A percentile compares a stretch with the other conserved stretches of the same genome.
Conservation (phyloP, 345 rosid genomes). For the Gossypioides kirkii region DNA sequence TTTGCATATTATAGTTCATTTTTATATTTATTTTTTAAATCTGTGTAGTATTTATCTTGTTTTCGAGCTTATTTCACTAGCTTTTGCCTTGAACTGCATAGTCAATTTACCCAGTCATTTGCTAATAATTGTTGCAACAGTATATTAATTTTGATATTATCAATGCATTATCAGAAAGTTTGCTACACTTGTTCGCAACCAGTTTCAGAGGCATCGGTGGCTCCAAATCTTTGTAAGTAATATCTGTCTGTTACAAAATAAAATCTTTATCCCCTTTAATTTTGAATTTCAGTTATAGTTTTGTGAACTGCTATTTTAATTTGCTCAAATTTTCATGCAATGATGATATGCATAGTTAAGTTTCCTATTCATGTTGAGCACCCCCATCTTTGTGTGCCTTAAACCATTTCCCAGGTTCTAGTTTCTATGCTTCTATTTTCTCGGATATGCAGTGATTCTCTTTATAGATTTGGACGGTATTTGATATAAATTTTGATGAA, state of each 20-base stretch:
- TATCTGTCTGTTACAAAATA: background rate
- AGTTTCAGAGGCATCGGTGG: slow-evolving; percentile 55
- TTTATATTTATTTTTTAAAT: background rate
- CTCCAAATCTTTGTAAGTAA: slow-evolving; percentile 81
- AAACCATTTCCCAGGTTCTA: background rate
- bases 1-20: background rate
- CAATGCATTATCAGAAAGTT: slow-evolving; percentile 52
- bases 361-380: background rate
- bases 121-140: background rate
- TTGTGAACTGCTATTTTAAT: background rate
- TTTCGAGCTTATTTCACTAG: background rate
- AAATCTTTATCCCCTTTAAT: slow-evolving; percentile 1
- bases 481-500: background rate
- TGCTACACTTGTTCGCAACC: slow-evolving; percentile 69
- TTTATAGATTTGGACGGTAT: background rate
- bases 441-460: background rate
- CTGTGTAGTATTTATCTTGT: background rate
- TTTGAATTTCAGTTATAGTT: slow-evolving; percentile 1
- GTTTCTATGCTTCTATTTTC: background rate
- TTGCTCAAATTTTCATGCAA: background rate
- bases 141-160: slow-evolving; percentile 21
- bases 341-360: background rate
- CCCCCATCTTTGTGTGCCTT: background rate
- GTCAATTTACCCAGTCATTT: background rate
- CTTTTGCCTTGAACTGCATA: background rate